Percentiles rank a stretch among this genome's conserved stretches.
Evolutionary conservation across 1,284 basidiomycete genomes (phyloP).

Genomic region (Malassezia pachydermatis): DNA sequence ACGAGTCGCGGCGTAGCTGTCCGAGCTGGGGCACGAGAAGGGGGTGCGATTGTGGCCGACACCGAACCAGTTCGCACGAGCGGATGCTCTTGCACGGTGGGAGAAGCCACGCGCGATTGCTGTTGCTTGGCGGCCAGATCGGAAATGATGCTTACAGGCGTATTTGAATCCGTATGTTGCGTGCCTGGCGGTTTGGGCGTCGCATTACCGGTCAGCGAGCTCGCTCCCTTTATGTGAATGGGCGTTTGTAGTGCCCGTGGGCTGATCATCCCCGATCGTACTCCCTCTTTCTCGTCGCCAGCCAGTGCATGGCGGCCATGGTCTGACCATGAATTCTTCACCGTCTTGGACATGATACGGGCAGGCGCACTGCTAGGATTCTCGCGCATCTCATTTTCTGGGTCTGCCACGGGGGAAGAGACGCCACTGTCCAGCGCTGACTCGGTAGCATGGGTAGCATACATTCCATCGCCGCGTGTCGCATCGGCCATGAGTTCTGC

Average conservation of each 20-base stretch:
- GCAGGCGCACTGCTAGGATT: constrained; percentile 11
- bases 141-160: constrained; percentile 45
- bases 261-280: not conserved
- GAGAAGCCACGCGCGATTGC: constrained; percentile 17
- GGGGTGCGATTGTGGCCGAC: not conserved
- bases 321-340: constrained; percentile 12
- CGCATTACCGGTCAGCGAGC: too few relatives aligned
- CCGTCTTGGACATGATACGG: not conserved
- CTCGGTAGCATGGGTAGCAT: not conserved
- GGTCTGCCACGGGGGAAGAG: constrained; percentile 21
- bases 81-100: too few relatives aligned
- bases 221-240: too few relatives aligned
- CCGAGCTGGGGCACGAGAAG: not conserved
- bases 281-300: constrained; percentile 8
- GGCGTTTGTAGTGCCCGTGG: not conserved
- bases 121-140: constrained; percentile 36
- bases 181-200: constrained; percentile 1
- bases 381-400: constrained; percentile 22
- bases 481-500: constrained; percentile 40
- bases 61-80: too few relatives aligned
- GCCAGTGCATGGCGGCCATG: not conserved
- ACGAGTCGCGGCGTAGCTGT: not conserved
- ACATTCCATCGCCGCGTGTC: constrained; percentile 6
- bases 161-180: constrained; percentile 3
- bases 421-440: constrained; percentile 20